A percentile compares a stretch with the other conserved stretches of the same genome.
These are phyloP conservation scores for Pholiota conissans DNA, from an alignment of 768 basidiomycete genomes.

Conservation along the genomic window DNA sequence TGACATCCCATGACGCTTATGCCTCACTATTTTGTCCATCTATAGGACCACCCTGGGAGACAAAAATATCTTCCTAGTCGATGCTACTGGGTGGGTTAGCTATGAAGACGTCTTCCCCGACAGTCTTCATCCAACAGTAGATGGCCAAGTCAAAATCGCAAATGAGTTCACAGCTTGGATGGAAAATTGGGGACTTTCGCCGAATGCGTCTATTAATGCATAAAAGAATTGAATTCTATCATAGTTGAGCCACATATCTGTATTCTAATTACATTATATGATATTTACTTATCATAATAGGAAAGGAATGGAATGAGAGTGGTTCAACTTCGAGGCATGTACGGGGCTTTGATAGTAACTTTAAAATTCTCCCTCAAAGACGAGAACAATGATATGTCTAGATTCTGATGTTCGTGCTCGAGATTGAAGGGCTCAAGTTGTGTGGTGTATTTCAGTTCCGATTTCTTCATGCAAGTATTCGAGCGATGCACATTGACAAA, in stretches of 20 bases:
- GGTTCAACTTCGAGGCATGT: too few relatives aligned
- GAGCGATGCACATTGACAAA: neutral
- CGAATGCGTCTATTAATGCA: neutral
- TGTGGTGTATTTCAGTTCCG: too few relatives aligned
- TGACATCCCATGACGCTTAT: neutral
- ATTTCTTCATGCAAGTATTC: too few relatives aligned
- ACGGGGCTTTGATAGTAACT: neutral
- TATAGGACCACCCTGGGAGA: constrained; percentile 37
- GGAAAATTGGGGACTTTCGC: constrained; percentile 42
- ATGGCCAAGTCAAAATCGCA: constrained; percentile 48
- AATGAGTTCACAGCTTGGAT: constrained; percentile 44
- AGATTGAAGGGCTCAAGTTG: too few relatives aligned
- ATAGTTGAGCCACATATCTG: neutral
- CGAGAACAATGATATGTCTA: too few relatives aligned
- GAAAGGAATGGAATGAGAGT: too few relatives aligned
- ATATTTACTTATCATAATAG: too few relatives aligned
- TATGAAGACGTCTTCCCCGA: constrained; percentile 49
- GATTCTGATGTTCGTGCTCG: too few relatives aligned
- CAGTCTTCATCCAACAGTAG: constrained; percentile 48
- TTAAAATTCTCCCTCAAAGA: neutral
- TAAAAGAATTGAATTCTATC: neutral
- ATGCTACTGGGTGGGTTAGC: constrained; percentile 57
- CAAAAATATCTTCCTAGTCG: constrained; percentile 47
- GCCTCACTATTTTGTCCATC: too few relatives aligned
- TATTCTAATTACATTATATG: too few relatives aligned